phyloP scores from a whole-genome alignment of 208 protist species.

The Leptomonas seymouri region DNA sequence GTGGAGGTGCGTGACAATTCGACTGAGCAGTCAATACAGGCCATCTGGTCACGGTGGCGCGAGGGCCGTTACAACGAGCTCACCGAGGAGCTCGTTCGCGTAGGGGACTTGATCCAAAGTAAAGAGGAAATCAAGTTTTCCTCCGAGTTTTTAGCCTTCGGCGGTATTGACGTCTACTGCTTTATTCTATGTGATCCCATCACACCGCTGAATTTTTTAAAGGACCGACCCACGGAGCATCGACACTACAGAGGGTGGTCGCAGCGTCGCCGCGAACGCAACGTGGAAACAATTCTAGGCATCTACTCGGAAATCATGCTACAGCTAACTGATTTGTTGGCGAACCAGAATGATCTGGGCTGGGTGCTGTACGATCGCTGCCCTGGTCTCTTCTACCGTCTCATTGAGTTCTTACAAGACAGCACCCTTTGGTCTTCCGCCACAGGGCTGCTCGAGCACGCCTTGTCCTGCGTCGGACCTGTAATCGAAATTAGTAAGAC shows the following conservation, averaged over 20 bases:
- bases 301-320: conserved; percentile 42
- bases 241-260: conserved; percentile 10
- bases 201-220: conserved; percentile 24
- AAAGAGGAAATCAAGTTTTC: conserved; percentile 47
- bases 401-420: conserved; percentile 70
- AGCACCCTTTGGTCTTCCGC: conserved; percentile 37
- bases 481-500: conserved; percentile 79
- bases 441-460: conserved; percentile 63
- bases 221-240: conserved; percentile 14
- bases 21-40: conserved; percentile 1
- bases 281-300: conserved; percentile 13
- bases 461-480: conserved; percentile 69
- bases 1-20: conserved; percentile 6
- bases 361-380: conserved; percentile 85
- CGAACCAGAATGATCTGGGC: conserved; percentile 68
- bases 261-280: conserved; percentile 14
- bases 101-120: conserved; percentile 50
- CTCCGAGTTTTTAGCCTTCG: conserved; percentile 60
- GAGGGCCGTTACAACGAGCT: conserved; percentile 30
- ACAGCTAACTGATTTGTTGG: conserved; percentile 67
- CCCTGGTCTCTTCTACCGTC: conserved; percentile 71
- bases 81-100: conserved; percentile 18
- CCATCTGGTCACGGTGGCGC: conserved; percentile 32
- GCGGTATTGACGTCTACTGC: conserved; percentile 74
- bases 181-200: conserved; percentile 63